Percentiles rank a stretch among this genome's conserved stretches.
Evolutionary conservation across 2,329 filamentous ascomycete genomes (phyloP).

Genomic region (Elsinoe batatas): DNA sequence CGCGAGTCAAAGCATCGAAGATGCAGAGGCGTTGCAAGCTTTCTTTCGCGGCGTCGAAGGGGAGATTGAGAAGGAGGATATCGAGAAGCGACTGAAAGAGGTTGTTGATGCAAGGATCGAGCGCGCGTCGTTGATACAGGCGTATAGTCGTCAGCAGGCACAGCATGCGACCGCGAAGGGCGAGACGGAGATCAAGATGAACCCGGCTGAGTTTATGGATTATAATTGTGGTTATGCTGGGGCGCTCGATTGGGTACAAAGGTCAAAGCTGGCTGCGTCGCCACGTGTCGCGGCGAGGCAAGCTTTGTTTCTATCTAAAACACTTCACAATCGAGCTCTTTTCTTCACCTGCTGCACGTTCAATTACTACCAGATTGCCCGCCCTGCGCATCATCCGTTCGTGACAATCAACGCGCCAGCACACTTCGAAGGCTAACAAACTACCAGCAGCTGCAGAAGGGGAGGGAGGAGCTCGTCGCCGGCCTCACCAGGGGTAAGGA

Average conservation of each 20-base stretch:
- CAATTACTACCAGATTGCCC: too few species aligned
- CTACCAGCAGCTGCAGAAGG: too few species aligned
- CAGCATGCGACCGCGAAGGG: constrained; percentile 30
- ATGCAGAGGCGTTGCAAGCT: constrained; percentile 29
- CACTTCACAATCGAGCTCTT: too few species aligned
- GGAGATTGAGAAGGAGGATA: constrained; percentile 16
- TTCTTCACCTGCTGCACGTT: too few species aligned
- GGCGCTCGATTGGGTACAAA: constrained; percentile 26
- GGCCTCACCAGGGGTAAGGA: too few species aligned
- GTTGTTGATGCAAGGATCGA: constrained; percentile 27
- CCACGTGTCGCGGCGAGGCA: neutral
- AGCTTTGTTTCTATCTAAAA: too few species aligned
- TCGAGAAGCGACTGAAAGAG: constrained; percentile 19
- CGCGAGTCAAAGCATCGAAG: constrained; percentile 34
- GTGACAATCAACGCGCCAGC: too few species aligned
- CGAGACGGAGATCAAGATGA: constrained; percentile 27
- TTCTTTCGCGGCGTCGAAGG: constrained; percentile 21
- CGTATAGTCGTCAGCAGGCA: constrained; percentile 35
- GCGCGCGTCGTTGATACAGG: constrained; percentile 33
- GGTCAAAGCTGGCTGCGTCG: neutral
- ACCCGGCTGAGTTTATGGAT: constrained; percentile 34
- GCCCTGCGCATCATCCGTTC: too few species aligned
- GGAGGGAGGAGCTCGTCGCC: too few species aligned
- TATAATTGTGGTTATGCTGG: constrained; percentile 33
- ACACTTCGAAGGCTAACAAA: too few species aligned